Evolutionary conservation across 192 early-diverging fungal genomes (phyloP), one percentile per base, ranked within the genome.

Genomic region (Backusella parvicylindrica): DNA sequence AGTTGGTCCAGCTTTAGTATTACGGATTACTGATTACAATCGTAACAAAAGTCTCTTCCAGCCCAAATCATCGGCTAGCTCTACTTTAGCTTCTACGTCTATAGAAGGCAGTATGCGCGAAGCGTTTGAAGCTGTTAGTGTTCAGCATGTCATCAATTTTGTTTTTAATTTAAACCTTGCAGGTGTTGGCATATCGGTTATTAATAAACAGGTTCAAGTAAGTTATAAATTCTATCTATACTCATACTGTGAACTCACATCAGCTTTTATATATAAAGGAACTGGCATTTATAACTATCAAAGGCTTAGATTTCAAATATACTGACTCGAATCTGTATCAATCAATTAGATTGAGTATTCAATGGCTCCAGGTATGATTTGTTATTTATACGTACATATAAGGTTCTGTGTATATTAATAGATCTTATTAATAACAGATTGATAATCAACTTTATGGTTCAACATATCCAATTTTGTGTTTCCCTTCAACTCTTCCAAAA

Each of bases 371-470:
- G 72, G 77, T 78, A 78, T 16, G 13, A 15, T 11, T 21, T 21
- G 15, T 35, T 67, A 23, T 47, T 12, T 23, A 23, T 28, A 4
- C n/a, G n/a, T n/a, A n/a, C n/a, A n/a, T n/a, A n/a, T 13, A 30
- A 33, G 26, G 0, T 63, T 37, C 21, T 35, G 5, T 56, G 12
- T 2, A 38, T 15, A 15, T 18, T 60, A 12, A 30, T 40, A 50
- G 15, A 7, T 37, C 2, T 6, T 15, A 21, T 50, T 15, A 33
- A 53, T 69, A n/a, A n/a, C n/a, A 96, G 89, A 86, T 97, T 53
- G 95, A 97, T 81, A 96, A 97, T 78, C 95, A 97, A 80, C 82
- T 95, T 8, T 88, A 86, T 33, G 91, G 91, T 35, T 86, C 89
- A 0, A 71, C 90, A 11, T 92, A 90, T 66, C 93, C 94, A 0